Evolutionary conservation across 225 moss, liverwort and hornwort genomes (phyloP), one percentile per base, ranked within the genome.

Genomic region (Thuidium tamariscinum): DNA sequence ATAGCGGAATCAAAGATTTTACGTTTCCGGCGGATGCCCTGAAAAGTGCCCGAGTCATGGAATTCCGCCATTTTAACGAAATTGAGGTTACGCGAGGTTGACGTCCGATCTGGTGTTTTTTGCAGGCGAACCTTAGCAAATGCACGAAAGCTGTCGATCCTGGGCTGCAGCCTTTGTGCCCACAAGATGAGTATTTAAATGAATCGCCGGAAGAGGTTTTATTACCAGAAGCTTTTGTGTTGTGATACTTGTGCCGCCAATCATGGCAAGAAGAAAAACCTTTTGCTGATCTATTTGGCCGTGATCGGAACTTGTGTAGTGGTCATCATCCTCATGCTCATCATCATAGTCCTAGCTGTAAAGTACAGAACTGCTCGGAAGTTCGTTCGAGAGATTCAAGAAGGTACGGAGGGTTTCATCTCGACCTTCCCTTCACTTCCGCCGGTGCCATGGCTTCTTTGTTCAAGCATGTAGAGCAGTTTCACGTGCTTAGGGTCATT

Each of bases 291-390:
- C 51, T 87, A 80, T 86, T 63, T 90, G 66, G 89, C 83, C 67
- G 91, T 69, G n/a, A 42, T 54, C 39, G 89, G 91, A 37, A 87
- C 91, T 11, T 78, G 73, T 77, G 73, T 85, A 65, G 84, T 92
- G 67, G 87, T 92, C 87, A 42, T 87, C 82, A 55, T 82, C 37
- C 87, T 92, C 59, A 29, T 92, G 30, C 34, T 82, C 23, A 80
- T 92, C 41, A 90, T 92, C 85, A 13, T 88, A 64, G 74, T 90
- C 89, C 80, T 92, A 29, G 87, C 92, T 84, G 82, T 75, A 37
- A 92, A 92, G 80, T 90, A 92, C 87, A 87, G 87, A 89, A 85
- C 85, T 84, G 87, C 90, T 48, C 92, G 87, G 70, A 90, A 88
- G 41, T 90, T 68, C 20, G 90, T 92, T 82, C 90, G 69, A 85